phyloP scores from a whole-genome alignment of 2,329 filamentous ascomycete species.

The Colletotrichum liaoningense region DNA sequence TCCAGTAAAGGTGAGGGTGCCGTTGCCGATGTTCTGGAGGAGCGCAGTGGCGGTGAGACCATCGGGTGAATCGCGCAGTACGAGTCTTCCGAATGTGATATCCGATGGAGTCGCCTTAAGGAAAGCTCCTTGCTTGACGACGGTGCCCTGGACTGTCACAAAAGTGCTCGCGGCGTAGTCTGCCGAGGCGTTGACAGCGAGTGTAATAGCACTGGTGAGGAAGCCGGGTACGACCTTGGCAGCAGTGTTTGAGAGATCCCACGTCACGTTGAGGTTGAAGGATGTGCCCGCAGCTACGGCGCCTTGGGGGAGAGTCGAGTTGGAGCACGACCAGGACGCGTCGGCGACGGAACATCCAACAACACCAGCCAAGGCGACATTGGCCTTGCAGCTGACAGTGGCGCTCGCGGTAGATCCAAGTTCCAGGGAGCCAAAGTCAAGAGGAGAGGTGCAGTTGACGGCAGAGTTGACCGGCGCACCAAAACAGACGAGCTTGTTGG shows the following conservation, averaged over 20 bases:
- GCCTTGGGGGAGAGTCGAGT: slow-evolving; percentile 50
- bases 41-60: slow-evolving; percentile 41
- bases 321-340: slow-evolving; percentile 48
- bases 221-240: slow-evolving; percentile 47
- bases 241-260: slow-evolving; percentile 47
- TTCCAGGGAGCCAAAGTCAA: slow-evolving; percentile 51
- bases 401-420: slow-evolving; percentile 45
- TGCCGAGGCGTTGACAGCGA: slow-evolving; percentile 49
- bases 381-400: slow-evolving; percentile 50
- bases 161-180: slow-evolving; percentile 51
- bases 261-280: slow-evolving; percentile 54
- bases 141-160: slow-evolving; percentile 50
- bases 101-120: slow-evolving; percentile 49
- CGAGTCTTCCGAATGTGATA: slow-evolving; percentile 52
- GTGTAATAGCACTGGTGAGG: slow-evolving; percentile 48
- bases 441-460: slow-evolving; percentile 51
- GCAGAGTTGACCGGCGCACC: slow-evolving; percentile 55
- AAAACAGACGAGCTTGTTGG: slow-evolving; percentile 46
- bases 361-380: slow-evolving; percentile 50
- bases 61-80: slow-evolving; percentile 44
- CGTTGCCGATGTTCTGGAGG: slow-evolving; percentile 51
- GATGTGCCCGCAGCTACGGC: slow-evolving; percentile 46
- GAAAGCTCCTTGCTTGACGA: slow-evolving; percentile 49
- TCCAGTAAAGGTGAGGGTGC: slow-evolving; percentile 48
- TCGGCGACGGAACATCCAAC: slow-evolving; percentile 50